Evolutionary conservation across 2,329 filamentous ascomycete species (phyloP).

Genomic region (Phialemoniopsis sp.): DNA sequence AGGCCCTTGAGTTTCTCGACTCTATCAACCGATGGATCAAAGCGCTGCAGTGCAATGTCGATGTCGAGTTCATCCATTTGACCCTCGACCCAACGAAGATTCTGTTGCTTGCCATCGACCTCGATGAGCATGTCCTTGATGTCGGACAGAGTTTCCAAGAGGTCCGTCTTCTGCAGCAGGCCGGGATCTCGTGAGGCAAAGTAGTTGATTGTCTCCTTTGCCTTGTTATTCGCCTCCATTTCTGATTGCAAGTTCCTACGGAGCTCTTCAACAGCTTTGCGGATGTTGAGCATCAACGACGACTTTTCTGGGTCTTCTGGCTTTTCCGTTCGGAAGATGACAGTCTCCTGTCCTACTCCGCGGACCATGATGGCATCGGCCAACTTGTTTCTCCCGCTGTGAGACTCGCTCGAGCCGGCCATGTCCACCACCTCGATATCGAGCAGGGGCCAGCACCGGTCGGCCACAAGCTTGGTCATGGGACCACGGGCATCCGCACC

Average conservation of each 20-base stretch:
- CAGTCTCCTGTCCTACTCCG: conserved; percentile 80
- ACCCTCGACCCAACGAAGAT: conserved; percentile 89
- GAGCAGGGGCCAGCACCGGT: conserved; percentile 88
- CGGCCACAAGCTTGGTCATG: conserved; percentile 78
- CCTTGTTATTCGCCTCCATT: conserved; percentile 80
- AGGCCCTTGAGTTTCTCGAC: conserved; percentile 83
- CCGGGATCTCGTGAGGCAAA: conserved; percentile 75
- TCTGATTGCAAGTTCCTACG: conserved; percentile 82
- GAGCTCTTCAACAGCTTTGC: conserved; percentile 88
- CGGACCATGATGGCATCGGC: conserved; percentile 88
- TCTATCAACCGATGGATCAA: conserved; percentile 77
- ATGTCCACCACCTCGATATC: conserved; percentile 93
- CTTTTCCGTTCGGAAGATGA: conserved; percentile 90
- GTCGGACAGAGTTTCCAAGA: conserved; percentile 73
- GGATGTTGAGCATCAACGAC: conserved; percentile 79
- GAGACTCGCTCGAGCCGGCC: conserved; percentile 60
- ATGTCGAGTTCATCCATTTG: conserved; percentile 97
- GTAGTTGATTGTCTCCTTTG: conserved; percentile 81
- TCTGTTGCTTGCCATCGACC: conserved; percentile 94
- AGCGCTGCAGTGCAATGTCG: conserved; percentile 84
- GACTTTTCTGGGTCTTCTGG: conserved; percentile 74
- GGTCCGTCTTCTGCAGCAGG: conserved; percentile 72
- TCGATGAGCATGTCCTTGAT: conserved; percentile 90
- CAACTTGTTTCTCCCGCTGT: conserved; percentile 56
- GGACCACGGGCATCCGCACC: conserved; percentile 45